Evolutionary conservation across 2,329 filamentous ascomycete genomes (phyloP).

Genomic region (Didymella arachidicola): DNA sequence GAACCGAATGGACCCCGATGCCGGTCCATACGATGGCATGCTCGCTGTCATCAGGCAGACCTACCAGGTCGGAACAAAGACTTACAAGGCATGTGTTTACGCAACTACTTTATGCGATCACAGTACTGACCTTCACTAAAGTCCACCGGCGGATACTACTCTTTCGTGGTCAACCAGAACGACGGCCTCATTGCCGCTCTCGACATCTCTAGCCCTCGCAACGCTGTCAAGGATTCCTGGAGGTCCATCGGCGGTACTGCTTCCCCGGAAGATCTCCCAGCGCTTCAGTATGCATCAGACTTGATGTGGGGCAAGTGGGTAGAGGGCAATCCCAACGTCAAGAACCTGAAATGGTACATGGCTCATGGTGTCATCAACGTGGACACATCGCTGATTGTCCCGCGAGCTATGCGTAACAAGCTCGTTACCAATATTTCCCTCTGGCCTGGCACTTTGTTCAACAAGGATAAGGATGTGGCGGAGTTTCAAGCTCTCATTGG

Average conservation of each 20-base stretch:
- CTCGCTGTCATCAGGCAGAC: background rate
- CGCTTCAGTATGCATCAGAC: constrained; percentile 27
- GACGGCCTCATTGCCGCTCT: constrained; percentile 25
- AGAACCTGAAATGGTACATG: constrained; percentile 30
- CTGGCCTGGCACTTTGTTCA: constrained; percentile 33
- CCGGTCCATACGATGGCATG: background rate
- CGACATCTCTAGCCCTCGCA: constrained; percentile 21
- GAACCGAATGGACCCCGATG: background rate
- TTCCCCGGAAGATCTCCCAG: constrained; percentile 29
- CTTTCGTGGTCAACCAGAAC: constrained; percentile 25
- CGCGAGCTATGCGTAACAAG: constrained; percentile 26
- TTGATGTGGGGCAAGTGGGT: constrained; percentile 37
- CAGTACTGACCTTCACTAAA: constrained; percentile 8
- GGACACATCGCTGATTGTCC: constrained; percentile 23
- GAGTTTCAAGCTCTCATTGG: constrained; percentile 34
- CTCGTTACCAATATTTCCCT: constrained; percentile 1
- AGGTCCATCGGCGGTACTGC: constrained; percentile 18
- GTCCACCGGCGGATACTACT: constrained; percentile 28
- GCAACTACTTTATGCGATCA: no score
- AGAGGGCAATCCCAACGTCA: constrained; percentile 25
- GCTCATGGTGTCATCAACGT: constrained; percentile 27
- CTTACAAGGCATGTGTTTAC: constrained; percentile 3
- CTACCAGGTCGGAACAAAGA: background rate
- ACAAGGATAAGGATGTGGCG: constrained; percentile 16
- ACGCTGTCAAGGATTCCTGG: constrained; percentile 6